phyloP scores from a whole-genome alignment of 108 stramenopile species.

The Epipyxis sp. region DNA sequence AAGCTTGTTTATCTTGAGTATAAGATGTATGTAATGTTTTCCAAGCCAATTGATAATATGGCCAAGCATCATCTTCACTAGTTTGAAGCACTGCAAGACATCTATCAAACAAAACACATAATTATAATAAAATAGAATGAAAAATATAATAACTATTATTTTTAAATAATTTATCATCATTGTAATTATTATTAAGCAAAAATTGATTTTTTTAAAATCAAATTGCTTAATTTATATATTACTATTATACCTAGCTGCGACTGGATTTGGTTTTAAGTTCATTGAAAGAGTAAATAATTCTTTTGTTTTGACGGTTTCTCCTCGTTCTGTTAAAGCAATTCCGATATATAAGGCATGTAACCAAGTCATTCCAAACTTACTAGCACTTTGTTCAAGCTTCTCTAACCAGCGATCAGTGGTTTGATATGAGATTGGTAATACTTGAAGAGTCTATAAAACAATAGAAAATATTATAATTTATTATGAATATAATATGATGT shows the following conservation, averaged over 20 bases:
- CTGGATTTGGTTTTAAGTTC: slow-evolving; percentile 7
- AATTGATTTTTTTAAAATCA: too few relatives aligned
- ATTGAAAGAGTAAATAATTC: not conserved
- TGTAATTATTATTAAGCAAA: too few relatives aligned
- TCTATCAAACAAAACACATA: too few relatives aligned
- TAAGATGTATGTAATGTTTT: not conserved
- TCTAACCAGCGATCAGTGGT: slow-evolving; percentile 30
- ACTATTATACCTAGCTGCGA: too few relatives aligned
- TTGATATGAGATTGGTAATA: slow-evolving; percentile 27
- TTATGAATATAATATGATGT: too few relatives aligned
- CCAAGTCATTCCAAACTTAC: slow-evolving; percentile 23
- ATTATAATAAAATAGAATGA: too few relatives aligned
- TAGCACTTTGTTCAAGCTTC: not conserved
- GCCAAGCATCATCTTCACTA: slow-evolving; percentile 17
- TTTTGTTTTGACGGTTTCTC: not conserved
- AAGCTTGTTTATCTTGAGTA: not conserved
- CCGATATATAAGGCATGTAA: slow-evolving; percentile 25
- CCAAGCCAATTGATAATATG: slow-evolving; percentile 25
- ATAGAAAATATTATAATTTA: too few relatives aligned
- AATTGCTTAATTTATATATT: too few relatives aligned
- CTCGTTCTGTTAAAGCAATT: slow-evolving; percentile 2
- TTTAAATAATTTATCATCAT: too few relatives aligned
- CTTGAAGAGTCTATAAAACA: not conserved
- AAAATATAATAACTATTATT: too few relatives aligned
- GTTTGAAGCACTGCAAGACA: not conserved